Percentiles rank a stretch among this genome's conserved stretches.
phyloP scores from a whole-genome alignment of 306 rosid genomes.

The Aeschynomene evenia region DNA sequence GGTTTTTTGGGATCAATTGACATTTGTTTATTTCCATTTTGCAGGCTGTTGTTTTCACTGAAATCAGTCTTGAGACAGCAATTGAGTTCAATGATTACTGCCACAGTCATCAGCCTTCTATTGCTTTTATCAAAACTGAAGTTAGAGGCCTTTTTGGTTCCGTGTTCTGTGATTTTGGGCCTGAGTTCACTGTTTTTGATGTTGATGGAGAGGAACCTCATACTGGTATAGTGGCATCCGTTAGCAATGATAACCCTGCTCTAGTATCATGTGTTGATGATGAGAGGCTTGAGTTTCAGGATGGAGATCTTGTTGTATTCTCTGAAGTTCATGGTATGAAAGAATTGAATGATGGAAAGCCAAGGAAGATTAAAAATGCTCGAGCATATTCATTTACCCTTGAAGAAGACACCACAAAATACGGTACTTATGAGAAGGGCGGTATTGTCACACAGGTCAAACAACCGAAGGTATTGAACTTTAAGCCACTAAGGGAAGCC shows the following conservation, averaged over 20 bases:
- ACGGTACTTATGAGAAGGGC: constrained; percentile 68
- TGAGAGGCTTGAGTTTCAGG: constrained; percentile 92
- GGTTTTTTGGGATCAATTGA: neutral
- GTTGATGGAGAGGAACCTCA: constrained; percentile 93
- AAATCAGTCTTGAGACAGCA: constrained; percentile 65
- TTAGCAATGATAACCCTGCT: constrained; percentile 79
- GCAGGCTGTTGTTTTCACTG: constrained; percentile 86
- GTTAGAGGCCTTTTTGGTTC: constrained; percentile 97
- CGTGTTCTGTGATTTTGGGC: constrained; percentile 92
- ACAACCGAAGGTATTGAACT: constrained; percentile 73
- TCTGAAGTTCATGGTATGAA: constrained; percentile 92
- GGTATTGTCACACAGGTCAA: constrained; percentile 89
- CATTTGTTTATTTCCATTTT: constrained; percentile 22
- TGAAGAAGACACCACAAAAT: constrained; percentile 80
- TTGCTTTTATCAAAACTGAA: constrained; percentile 84
- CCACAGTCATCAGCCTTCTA: constrained; percentile 83
- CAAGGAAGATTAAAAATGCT: constrained; percentile 68
- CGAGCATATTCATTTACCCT: constrained; percentile 76
- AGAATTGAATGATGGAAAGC: constrained; percentile 83
- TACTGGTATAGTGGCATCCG: constrained; percentile 79
- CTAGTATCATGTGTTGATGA: constrained; percentile 81
- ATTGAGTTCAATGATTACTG: constrained; percentile 75
- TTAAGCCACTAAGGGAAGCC: constrained; percentile 71
- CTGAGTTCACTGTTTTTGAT: constrained; percentile 82
- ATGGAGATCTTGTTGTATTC: constrained; percentile 89